Percentiles rank a stretch among this genome's conserved stretches.
phyloP scores from a whole-genome alignment of 306 rosid genomes.

The Prosopis cineraria region DNA sequence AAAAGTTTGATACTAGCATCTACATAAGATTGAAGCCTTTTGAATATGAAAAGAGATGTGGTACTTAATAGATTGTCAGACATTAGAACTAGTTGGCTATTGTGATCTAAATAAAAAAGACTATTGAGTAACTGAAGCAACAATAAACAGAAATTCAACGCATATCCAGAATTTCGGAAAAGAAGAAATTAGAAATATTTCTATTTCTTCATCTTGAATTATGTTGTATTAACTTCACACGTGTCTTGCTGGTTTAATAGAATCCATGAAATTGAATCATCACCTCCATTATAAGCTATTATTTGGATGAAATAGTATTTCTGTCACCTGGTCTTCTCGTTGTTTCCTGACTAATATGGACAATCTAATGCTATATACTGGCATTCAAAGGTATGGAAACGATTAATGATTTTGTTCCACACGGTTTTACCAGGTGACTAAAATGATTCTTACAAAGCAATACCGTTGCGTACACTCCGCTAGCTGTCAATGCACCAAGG shows the following conservation, averaged over 20 bases:
- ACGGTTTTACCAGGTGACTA: constrained; percentile 38
- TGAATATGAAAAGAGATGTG: not conserved
- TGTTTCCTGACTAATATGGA: not conserved
- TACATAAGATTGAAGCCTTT: not conserved
- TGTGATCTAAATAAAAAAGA: not conserved
- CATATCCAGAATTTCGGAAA: not conserved
- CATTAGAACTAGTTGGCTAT: not conserved
- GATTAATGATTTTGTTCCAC: not conserved
- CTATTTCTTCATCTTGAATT: constrained; percentile 7
- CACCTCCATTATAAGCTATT: not conserved
- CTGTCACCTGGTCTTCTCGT: not conserved
- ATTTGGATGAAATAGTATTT: constrained; percentile 1
- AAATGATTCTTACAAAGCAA: constrained; percentile 82
- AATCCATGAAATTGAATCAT: not conserved
- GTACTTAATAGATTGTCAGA: constrained; percentile 16
- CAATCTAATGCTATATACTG: not conserved
- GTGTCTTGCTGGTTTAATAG: constrained; percentile 5
- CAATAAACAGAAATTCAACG: not conserved
- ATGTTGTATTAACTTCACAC: not conserved
- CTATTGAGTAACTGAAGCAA: constrained; percentile 2
- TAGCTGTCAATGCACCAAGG: constrained; percentile 89
- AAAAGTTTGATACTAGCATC: not conserved
- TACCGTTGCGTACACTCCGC: constrained; percentile 91
- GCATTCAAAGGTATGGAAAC: not conserved
- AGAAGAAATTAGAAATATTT: constrained; percentile 3